These are phyloP conservation scores for Melanogaster broomeanus DNA, from an alignment of 768 basidiomycete genomes.

Conservation along the genomic window DNA sequence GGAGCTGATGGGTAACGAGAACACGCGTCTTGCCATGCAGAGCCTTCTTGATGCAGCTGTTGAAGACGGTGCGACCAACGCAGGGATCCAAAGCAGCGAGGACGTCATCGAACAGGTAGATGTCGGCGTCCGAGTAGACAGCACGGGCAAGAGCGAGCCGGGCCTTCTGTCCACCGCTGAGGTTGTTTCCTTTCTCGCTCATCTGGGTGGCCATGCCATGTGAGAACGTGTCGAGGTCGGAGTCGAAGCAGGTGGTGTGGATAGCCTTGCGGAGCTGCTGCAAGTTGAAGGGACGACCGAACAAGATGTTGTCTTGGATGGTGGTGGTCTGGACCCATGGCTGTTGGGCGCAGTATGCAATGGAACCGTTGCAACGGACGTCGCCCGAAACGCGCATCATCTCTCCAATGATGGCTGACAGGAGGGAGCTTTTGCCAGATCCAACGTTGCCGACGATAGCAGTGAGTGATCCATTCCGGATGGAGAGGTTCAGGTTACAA, in stretches of 20 bases:
- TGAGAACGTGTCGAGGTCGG: constrained; percentile 30
- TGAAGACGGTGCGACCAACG: constrained; percentile 37
- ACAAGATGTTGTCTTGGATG: constrained; percentile 34
- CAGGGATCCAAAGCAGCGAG: constrained; percentile 49
- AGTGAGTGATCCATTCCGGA: constrained; percentile 23
- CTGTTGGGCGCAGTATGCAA: constrained; percentile 35
- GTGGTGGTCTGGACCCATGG: constrained; percentile 32
- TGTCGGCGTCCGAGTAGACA: constrained; percentile 42
- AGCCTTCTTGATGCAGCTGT: constrained; percentile 24
- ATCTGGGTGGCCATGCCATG: constrained; percentile 42
- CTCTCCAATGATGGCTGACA: constrained; percentile 32
- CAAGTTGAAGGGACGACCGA: constrained; percentile 29
- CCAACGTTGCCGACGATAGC: constrained; percentile 29
- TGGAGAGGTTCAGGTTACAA: constrained; percentile 21
- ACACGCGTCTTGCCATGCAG: constrained; percentile 27
- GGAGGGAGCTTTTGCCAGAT: constrained; percentile 30
- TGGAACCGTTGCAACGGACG: constrained; percentile 21
- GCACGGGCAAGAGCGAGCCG: constrained; percentile 48
- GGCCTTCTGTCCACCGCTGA: constrained; percentile 51
- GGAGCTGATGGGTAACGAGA: constrained; percentile 32
- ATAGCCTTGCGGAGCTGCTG: constrained; percentile 27
- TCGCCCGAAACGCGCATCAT: constrained; percentile 29
- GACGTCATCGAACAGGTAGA: constrained; percentile 48
- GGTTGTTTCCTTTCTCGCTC: constrained; percentile 48
- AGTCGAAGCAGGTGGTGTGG: constrained; percentile 28